Base-by-base conservation (phyloP, 768 basidiomycete species). In the Tulasnella calospora region DNA sequence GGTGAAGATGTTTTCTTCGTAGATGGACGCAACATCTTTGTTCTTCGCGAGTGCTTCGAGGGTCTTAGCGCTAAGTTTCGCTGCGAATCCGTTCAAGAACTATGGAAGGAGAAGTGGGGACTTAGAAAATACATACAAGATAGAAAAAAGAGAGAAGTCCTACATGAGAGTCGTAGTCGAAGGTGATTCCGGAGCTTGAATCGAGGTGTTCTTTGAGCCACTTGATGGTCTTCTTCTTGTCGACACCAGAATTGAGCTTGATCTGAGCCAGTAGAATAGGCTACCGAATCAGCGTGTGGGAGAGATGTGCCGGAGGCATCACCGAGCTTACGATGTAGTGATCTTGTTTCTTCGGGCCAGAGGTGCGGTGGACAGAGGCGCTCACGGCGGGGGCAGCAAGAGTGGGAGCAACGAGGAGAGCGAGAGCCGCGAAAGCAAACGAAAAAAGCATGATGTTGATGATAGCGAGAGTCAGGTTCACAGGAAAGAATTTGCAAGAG, bases 31-130 rank as follows among this genome's bases (percentile, higher is more conserved):
- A 17, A 79, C 79, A 41, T 79, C 78, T 38, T 36, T 36, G 78
- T 79, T 51, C 33, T 35, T 40, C 0, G 33, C 23, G 36, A 79
- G 35, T 35, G 1, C n/a, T n/a, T 79, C 36, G 57, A 79, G 51
- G 30, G 79, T 44, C 35, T 40, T 21, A 38, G 46, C n/a, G 33
- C 36, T 40, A 36, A 79, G 69, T 23, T 55, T 57, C 21, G 46
- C 51, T 33, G 79, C 41, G 40, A 41, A 79, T n/a, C 78, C 79
- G 57, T 79, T 79, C 27, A 79, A 71, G 30, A 79, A 21, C 35
- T 55, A 21, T 40, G 27, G 35, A 27, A 30, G 33, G n/a, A 79
- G n/a, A 74, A n/a, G 51, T 21, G 51, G 44, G 13, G 69, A 12
- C 44, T 30, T 33, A 40, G 33, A 33, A 44, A 44, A 47, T 21